Evolutionary conservation across 495 filamentous ascomycete species (phyloP).

Genomic region (Penicillium pancosmium): DNA sequence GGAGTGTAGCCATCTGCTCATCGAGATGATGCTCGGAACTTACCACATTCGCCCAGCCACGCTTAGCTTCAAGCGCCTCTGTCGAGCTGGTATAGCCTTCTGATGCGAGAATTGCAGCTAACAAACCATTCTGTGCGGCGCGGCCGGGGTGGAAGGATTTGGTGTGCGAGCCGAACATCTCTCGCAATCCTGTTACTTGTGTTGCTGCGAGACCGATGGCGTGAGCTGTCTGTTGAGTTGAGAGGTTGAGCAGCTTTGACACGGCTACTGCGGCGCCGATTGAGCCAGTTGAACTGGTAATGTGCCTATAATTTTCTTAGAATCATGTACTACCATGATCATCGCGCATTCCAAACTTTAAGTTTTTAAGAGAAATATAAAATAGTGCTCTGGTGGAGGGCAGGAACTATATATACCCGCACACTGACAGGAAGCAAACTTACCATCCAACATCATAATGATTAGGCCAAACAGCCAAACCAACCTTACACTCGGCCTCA

Average conservation of each 20-base stretch:
- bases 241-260: constrained; percentile 44
- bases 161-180: constrained; percentile 57
- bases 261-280: constrained; percentile 56
- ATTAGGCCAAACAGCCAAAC: constrained; percentile 52
- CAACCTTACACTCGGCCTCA: constrained; percentile 54
- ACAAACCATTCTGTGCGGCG: constrained; percentile 52
- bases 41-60: constrained; percentile 58
- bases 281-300: constrained; percentile 54
- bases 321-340: neutral
- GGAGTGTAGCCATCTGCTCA: constrained; percentile 17
- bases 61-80: constrained; percentile 52
- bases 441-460: constrained; percentile 59
- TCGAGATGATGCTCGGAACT: constrained; percentile 21
- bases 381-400: no score
- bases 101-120: constrained; percentile 52
- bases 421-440: neutral
- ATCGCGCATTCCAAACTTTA: neutral
- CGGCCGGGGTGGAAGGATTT: constrained; percentile 58
- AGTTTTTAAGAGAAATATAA: no score
- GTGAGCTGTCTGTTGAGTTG: constrained; percentile 42
- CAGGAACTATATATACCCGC: neutral
- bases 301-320: constrained; percentile 34
- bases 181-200: constrained; percentile 54
- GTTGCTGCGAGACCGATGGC: constrained; percentile 56
- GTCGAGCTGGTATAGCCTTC: constrained; percentile 51